Conservation (phyloP, 257 asterid genomes). For the Lavandula angustifolia region DNA sequence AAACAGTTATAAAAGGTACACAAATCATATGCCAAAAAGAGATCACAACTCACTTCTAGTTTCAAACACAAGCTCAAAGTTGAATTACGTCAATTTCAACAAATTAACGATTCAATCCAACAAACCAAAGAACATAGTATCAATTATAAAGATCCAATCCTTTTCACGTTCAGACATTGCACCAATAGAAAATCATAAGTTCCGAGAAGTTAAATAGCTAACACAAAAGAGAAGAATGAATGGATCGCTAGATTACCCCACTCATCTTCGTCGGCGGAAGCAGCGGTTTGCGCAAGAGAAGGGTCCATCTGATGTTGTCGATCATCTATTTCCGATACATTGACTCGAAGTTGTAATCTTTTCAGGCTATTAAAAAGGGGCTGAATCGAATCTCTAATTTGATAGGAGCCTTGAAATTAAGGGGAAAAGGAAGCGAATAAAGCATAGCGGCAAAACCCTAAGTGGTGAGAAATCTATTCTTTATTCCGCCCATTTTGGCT, state of each 20-base stretch:
- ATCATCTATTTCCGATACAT: conserved; percentile 48
- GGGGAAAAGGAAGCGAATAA: background rate
- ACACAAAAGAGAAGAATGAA: background rate
- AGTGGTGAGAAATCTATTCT: conserved; percentile 14
- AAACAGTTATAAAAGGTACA: no score
- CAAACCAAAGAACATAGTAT: no score
- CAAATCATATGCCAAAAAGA: no score
- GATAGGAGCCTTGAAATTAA: background rate
- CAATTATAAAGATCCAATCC: no score
- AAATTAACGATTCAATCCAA: background rate
- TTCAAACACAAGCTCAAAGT: background rate
- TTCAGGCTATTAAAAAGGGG: background rate
- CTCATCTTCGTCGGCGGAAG: conserved; percentile 62
- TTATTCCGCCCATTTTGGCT: conserved; percentile 9
- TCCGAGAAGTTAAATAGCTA: background rate
- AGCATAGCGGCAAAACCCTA: conserved; percentile 15
- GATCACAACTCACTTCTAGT: background rate
- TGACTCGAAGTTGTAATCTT: conserved; percentile 22
- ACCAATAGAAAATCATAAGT: background rate
- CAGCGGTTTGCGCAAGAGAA: conserved; percentile 46
- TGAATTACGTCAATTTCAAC: background rate
- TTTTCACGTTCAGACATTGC: background rate
- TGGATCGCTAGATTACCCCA: conserved; percentile 34
- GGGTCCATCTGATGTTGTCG: conserved; percentile 56
- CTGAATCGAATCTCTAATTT: conserved; percentile 30